These are phyloP conservation scores for Phytopythium aichiense DNA, from an alignment of 352 stramenopile species.

Conservation along the genomic window DNA sequence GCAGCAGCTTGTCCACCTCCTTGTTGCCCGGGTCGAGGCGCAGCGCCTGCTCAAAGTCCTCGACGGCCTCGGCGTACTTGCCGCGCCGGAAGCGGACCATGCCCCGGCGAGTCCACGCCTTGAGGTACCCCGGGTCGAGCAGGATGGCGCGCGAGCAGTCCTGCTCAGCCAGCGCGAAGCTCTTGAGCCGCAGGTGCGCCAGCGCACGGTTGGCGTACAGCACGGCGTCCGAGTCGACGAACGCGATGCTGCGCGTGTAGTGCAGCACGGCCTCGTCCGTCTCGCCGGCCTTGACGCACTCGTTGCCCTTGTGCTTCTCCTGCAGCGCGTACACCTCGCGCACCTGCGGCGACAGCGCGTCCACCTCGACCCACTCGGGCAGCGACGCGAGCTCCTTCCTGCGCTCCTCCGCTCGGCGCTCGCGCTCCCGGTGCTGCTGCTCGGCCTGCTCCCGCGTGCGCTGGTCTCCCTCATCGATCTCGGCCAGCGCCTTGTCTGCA, in stretches of 20 bases:
- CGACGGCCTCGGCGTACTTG: constrained; percentile 80
- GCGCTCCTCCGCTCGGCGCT: constrained; percentile 34
- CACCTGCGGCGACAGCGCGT: constrained; percentile 43
- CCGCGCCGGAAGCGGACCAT: constrained; percentile 85
- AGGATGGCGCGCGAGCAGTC: constrained; percentile 79
- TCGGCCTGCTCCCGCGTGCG: constrained; percentile 29
- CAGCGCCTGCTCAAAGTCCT: constrained; percentile 78
- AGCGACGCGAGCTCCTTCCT: constrained; percentile 58
- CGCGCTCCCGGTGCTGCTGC: constrained; percentile 25
- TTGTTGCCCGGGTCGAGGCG: constrained; percentile 58
- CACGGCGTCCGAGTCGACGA: constrained; percentile 67
- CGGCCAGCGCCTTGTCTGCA: constrained; percentile 70
- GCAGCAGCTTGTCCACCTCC: constrained; percentile 80
- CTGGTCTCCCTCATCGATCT: constrained; percentile 61
- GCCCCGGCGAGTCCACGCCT: constrained; percentile 82
- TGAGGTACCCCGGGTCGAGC: constrained; percentile 82
- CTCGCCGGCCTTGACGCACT: constrained; percentile 86
- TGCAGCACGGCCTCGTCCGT: constrained; percentile 80
- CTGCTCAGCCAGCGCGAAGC: constrained; percentile 81
- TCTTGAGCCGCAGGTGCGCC: constrained; percentile 72
- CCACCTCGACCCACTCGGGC: constrained; percentile 50
- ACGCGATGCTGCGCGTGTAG: constrained; percentile 89
- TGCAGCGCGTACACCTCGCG: constrained; percentile 53
- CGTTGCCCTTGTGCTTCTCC: constrained; percentile 94
- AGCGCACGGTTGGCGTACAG: constrained; percentile 89